Conservation (phyloP, 768 basidiomycete genomes). For the Amanita fuliginea region DNA sequence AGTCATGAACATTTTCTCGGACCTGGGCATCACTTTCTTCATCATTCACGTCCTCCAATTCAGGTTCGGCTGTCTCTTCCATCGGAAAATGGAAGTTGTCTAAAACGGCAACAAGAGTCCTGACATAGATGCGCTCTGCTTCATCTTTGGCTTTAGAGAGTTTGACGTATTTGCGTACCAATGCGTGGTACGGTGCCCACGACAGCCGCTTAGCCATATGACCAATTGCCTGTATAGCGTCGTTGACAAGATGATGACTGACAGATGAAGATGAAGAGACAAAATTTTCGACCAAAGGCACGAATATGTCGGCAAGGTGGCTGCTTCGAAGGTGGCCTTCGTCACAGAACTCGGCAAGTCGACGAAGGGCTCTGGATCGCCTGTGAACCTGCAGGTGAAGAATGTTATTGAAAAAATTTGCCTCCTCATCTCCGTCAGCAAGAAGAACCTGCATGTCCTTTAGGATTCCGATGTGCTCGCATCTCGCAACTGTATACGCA, state of each 20-base stretch:
- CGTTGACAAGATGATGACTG: constrained; percentile 85
- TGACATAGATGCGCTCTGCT: constrained; percentile 72
- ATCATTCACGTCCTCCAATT: constrained; percentile 18
- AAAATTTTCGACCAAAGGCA: constrained; percentile 81
- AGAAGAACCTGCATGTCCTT: constrained; percentile 77
- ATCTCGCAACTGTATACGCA: constrained; percentile 60
- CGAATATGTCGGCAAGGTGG: constrained; percentile 69
- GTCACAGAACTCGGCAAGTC: constrained; percentile 71
- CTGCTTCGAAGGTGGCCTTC: constrained; percentile 54
- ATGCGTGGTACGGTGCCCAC: constrained; percentile 76
- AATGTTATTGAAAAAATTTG: constrained; percentile 95
- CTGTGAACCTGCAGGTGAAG: constrained; percentile 90
- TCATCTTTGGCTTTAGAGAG: constrained; percentile 55
- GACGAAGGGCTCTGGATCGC: constrained; percentile 72
- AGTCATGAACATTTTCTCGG: constrained; percentile 12
- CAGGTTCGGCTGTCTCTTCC: constrained; percentile 36
- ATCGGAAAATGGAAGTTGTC: constrained; percentile 90
- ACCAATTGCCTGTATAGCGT: constrained; percentile 75
- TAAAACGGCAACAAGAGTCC: constrained; percentile 72
- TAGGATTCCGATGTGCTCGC: constrained; percentile 44
- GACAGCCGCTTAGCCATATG: constrained; percentile 63
- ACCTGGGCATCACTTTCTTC: constrained; percentile 22
- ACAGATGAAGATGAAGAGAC: constrained; percentile 47
- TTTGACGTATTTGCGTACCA: constrained; percentile 76
- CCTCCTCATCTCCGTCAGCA: constrained; percentile 84